These are phyloP conservation scores for Mucor velutinosus DNA, from an alignment of 371 early-diverging fungal genomes.

Conservation along the genomic window DNA sequence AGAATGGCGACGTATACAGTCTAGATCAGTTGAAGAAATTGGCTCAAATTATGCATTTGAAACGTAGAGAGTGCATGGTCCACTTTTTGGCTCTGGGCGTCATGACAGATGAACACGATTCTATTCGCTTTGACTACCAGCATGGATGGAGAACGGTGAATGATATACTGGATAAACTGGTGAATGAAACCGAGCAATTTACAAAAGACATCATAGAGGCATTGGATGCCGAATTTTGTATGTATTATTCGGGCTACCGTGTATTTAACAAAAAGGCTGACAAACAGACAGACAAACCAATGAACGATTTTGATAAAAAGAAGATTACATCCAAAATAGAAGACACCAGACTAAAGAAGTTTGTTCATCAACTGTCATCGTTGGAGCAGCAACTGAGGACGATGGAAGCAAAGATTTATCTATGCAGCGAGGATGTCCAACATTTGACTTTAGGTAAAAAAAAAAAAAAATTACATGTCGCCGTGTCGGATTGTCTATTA, in stretches of 20 bases:
- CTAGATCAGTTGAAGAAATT: slow-evolving; percentile 44
- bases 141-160: slow-evolving; percentile 37
- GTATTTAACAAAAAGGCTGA: neutral
- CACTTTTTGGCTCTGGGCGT: slow-evolving; percentile 43
- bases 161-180: slow-evolving; percentile 29
- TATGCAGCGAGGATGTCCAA: slow-evolving; percentile 50
- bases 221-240: slow-evolving; percentile 45
- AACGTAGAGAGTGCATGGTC: slow-evolving; percentile 53
- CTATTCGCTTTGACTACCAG: slow-evolving; percentile 30
- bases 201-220: slow-evolving; percentile 31
- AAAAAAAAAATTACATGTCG: neutral
- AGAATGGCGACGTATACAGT: slow-evolving; percentile 16
- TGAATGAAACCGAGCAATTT: slow-evolving; percentile 31
- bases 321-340: slow-evolving; percentile 14
- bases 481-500: neutral
- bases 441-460: slow-evolving; percentile 34
- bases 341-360: slow-evolving; percentile 34
- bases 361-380: slow-evolving; percentile 44
- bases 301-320: slow-evolving; percentile 15
- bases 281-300: slow-evolving; percentile 32
- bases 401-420: slow-evolving; percentile 50
- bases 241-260: slow-evolving; percentile 3
- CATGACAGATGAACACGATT: slow-evolving; percentile 39
- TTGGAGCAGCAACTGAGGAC: slow-evolving; percentile 51
- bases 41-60: slow-evolving; percentile 47